A percentile compares a stretch with the other conserved stretches of the same genome.
Conservation (phyloP, 371 early-diverging fungal genomes). For the Phascolomyces articulosus region DNA sequence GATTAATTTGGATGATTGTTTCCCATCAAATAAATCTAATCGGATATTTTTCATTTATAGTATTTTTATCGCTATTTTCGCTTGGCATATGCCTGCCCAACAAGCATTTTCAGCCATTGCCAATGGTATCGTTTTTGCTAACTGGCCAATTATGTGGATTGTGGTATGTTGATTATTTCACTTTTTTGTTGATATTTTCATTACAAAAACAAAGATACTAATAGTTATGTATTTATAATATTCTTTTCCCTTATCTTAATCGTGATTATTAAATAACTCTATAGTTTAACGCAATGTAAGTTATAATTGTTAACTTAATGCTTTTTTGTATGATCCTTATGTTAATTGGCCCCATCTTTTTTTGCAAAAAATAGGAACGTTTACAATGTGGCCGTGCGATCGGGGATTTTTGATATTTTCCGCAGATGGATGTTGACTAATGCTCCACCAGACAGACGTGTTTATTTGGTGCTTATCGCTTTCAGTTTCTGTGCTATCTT, state of each 20-base stretch:
- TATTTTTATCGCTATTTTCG: conserved; percentile 58
- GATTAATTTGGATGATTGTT: too few relatives aligned
- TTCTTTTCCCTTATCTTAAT: too few relatives aligned
- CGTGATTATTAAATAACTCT: too few relatives aligned
- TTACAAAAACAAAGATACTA: too few relatives aligned
- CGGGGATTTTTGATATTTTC: conserved; percentile 51
- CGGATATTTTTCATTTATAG: conserved; percentile 17
- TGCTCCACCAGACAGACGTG: conserved; percentile 48
- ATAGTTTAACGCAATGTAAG: conserved; percentile 53
- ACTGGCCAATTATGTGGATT: conserved; percentile 64
- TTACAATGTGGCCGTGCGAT: conserved; percentile 44
- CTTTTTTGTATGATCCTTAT: background rate
- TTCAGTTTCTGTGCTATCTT: conserved; percentile 50
- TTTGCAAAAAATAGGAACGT: conserved; percentile 31
- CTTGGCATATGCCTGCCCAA: conserved; percentile 58
- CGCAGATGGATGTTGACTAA: conserved; percentile 53
- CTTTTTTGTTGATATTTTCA: too few relatives aligned
- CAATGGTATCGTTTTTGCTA: conserved; percentile 50
- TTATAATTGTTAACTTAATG: background rate
- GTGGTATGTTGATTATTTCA: too few relatives aligned
- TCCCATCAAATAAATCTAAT: background rate
- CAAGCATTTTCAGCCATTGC: conserved; percentile 44
- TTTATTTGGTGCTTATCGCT: conserved; percentile 45
- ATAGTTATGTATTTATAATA: too few relatives aligned
- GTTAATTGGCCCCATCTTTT: background rate